Evolutionary conservation across 225 moss, liverwort and hornwort species (phyloP), one percentile per base, ranked within the genome.

Genomic region (Pseudoscleropodium purum): DNA sequence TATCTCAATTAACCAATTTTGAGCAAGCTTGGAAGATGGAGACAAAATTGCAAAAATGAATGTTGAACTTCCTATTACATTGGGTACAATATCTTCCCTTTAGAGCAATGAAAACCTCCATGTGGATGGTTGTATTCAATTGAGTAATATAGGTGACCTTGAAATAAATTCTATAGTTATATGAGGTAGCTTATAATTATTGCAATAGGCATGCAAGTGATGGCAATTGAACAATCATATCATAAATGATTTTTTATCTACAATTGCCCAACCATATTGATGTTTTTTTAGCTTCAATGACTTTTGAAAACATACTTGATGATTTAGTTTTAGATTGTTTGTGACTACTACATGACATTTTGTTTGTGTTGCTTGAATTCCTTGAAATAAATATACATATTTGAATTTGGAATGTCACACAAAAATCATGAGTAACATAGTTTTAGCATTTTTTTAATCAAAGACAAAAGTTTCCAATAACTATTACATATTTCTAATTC

Each of bases 61-160:
- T 25, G 13, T 1, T 1, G 3, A n/a, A 59, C 16, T 26, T 37
- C 23, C 4, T 37, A 0, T 4, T 5, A 18, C 17, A 16, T 57
- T 25, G 24, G n/a, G 4, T 4, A 39, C 17, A 59, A 39, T n/a
- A 59, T 57, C 79, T n/a, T 80, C 39, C 15, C 4, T 56, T 15
- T 27, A 9, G 59, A n/a, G 27, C 23, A 27, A 59, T n/a, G 33
- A 59, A 0, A 59, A 59, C 14, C n/a, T 26, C 18, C 6, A n/a
- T 77, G 8, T 37, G 2, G 79, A 79, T 36, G 56, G 56, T 34
- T 25, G 23, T 79, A 5, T 23, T 25, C 56, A 19, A 36, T 79
- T 79, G 79, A 57, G 13, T 5, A 24, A 37, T 34, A 25, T 13
- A 37, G 4, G 24, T 52, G 37, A 11, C 13, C 34, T 79, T 79